phyloP scores from a whole-genome alignment of 1,284 basidiomycete species.

The Pseudozyma tsukubaensis region DNA sequence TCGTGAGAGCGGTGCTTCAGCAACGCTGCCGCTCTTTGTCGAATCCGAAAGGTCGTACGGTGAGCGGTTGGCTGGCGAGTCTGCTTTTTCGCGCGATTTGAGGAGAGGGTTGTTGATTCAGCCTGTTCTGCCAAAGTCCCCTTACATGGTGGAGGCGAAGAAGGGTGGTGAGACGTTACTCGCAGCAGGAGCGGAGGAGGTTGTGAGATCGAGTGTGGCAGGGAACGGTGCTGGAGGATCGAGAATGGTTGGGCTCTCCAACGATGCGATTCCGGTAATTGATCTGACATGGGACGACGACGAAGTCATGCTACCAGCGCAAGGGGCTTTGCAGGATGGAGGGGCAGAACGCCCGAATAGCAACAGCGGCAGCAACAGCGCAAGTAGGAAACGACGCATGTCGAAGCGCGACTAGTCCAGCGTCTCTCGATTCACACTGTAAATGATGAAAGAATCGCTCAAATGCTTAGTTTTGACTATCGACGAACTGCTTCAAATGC shows the following conservation, averaged over 20 bases:
- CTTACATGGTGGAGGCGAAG: not conserved
- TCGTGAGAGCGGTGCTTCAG: not conserved
- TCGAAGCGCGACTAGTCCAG: slow-evolving; percentile 22
- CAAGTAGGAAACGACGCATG: slow-evolving; percentile 24
- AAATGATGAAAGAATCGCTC: not conserved
- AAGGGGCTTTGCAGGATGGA: too few relatives aligned
- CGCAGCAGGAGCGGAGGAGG: not conserved
- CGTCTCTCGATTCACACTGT: too few relatives aligned
- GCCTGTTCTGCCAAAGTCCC: not conserved
- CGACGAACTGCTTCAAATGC: too few relatives aligned
- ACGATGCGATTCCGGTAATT: slow-evolving; percentile 34
- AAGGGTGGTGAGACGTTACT: not conserved
- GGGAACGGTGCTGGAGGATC: not conserved
- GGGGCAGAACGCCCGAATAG: not conserved
- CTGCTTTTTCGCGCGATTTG: slow-evolving; percentile 45
- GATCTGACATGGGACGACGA: slow-evolving; percentile 48
- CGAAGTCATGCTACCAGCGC: slow-evolving; percentile 9
- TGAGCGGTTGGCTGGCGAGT: slow-evolving; percentile 39
- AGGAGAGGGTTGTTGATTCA: slow-evolving; percentile 31
- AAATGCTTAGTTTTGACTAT: not conserved
- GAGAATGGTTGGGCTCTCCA: slow-evolving; percentile 4
- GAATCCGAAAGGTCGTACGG: slow-evolving; percentile 54
- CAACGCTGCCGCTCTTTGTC: slow-evolving; percentile 20
- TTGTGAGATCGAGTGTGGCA: not conserved
- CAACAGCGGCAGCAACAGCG: slow-evolving; percentile 1